These are phyloP conservation scores for Benincasa hispida DNA, from an alignment of 306 rosid species.

Conservation along the genomic window DNA sequence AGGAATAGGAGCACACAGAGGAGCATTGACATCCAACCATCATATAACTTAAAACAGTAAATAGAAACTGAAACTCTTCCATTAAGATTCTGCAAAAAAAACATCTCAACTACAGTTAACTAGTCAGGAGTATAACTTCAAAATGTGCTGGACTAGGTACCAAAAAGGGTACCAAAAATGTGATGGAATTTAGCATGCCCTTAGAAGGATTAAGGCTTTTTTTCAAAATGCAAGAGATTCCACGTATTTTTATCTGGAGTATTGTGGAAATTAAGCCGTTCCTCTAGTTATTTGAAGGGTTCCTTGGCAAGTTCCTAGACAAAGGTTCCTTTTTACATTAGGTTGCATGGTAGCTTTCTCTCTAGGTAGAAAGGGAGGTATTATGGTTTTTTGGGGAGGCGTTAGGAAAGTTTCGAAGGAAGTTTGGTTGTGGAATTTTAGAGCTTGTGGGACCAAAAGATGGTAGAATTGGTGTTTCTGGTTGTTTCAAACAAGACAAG, in stretches of 20 bases:
- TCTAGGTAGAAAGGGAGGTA: neutral
- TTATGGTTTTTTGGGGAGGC: neutral
- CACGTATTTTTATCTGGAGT: neutral
- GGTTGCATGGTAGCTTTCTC: neutral
- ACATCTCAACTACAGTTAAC: neutral
- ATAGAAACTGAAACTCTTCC: neutral
- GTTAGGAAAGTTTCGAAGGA: neutral
- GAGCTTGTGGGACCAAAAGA: neutral
- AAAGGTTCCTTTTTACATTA: neutral
- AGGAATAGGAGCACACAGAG: neutral
- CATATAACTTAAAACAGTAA: neutral
- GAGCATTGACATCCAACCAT: neutral
- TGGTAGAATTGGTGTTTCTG: neutral
- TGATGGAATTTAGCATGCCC: neutral
- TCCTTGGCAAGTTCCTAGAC: neutral
- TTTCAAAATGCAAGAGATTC: neutral
- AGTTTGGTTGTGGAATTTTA: neutral
- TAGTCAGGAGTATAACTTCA: neutral
- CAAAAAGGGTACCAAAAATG: neutral
- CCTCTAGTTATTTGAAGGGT: neutral
- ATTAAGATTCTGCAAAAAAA: neutral
- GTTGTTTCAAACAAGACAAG: neutral
- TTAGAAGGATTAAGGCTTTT: neutral
- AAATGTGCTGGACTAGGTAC: neutral
- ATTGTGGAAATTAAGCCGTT: neutral